Percentiles rank a stretch among this genome's conserved stretches.
These are phyloP conservation scores for Auriscalpium orientale DNA, from an alignment of 768 basidiomycete genomes.

Conservation along the genomic window DNA sequence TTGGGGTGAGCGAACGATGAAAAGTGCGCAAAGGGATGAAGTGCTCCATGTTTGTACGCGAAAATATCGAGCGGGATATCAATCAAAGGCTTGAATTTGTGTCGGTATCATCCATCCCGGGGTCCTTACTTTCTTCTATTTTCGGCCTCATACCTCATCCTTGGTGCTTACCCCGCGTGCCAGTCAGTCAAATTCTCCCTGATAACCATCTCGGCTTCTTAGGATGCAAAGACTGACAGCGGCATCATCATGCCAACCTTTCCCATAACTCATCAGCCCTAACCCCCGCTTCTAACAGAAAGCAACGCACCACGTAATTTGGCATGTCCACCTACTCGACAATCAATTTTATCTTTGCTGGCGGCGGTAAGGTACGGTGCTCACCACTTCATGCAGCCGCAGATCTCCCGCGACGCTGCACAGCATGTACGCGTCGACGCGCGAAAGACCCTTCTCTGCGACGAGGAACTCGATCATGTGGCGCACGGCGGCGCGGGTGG, in stretches of 20 bases:
- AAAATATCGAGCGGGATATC: too few species aligned
- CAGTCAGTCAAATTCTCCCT: too few species aligned
- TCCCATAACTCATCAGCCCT: not conserved
- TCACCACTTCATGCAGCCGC: conserved; percentile 55
- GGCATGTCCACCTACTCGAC: not conserved
- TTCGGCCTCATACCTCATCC: too few species aligned
- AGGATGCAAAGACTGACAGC: not conserved
- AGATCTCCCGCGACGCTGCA: conserved; percentile 55
- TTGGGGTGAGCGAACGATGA: too few species aligned
- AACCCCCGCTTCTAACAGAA: not conserved
- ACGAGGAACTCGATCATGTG: conserved; percentile 48
- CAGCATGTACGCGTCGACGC: conserved; percentile 52
- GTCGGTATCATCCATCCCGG: not conserved
- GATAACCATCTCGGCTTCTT: too few species aligned
- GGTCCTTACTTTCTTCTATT: too few species aligned
- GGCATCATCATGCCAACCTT: conserved; percentile 2
- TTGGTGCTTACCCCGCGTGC: too few species aligned
- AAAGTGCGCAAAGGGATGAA: too few species aligned
- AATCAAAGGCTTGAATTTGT: too few species aligned
- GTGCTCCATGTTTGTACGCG: too few species aligned
- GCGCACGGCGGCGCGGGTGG: conserved; percentile 47
- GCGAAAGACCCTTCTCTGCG: conserved; percentile 33
- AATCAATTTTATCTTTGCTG: not conserved
- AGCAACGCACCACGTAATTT: not conserved
- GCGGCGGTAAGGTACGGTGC: conserved; percentile 4